Percentiles rank a stretch among this genome's conserved stretches.
These are phyloP conservation scores for Pythium oligandrum DNA, from an alignment of 352 stramenopile genomes.

Conservation along the genomic window DNA sequence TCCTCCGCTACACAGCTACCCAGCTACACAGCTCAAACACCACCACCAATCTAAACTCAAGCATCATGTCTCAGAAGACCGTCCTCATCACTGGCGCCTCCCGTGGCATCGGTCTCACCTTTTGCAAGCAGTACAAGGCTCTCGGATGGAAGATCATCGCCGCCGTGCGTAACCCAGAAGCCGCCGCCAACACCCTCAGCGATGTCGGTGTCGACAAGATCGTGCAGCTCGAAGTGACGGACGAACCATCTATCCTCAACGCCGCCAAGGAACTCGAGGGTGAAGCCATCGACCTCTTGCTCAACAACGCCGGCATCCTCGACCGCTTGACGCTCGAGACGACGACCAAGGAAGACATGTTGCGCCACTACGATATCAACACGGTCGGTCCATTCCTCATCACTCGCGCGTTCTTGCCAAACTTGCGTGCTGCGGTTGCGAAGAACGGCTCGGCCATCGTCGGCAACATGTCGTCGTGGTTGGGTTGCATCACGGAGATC, in stretches of 20 bases:
- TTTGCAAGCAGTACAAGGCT: conserved; percentile 22
- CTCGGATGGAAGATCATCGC: conserved; percentile 25
- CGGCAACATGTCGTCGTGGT: conserved; percentile 22
- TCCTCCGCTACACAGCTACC: no score
- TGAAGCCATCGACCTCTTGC: conserved; percentile 45
- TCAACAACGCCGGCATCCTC: conserved; percentile 64
- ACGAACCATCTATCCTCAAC: conserved; percentile 34
- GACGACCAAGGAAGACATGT: conserved; percentile 36
- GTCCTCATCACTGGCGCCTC: conserved; percentile 29
- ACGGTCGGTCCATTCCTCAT: conserved; percentile 49
- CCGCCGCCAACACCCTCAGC: conserved; percentile 4
- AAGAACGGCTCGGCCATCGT: conserved; percentile 12
- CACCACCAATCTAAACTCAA: no score
- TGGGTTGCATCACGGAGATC: conserved; percentile 17
- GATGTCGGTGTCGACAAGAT: conserved; percentile 20
- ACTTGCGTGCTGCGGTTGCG: conserved; percentile 26
- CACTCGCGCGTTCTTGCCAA: conserved; percentile 38
- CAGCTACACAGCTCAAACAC: no score
- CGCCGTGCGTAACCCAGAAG: conserved; percentile 15
- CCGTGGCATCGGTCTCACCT: conserved; percentile 25
- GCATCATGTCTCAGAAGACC: conserved; percentile 9
- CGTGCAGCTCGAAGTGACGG: conserved; percentile 33
- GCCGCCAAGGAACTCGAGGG: conserved; percentile 31
- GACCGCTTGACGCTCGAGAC: conserved; percentile 17
- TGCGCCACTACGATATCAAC: conserved; percentile 66